A percentile compares a stretch with the other conserved stretches of the same genome.
These are phyloP conservation scores for Quillaja saponaria DNA, from an alignment of 306 rosid species.

Conservation along the genomic window DNA sequence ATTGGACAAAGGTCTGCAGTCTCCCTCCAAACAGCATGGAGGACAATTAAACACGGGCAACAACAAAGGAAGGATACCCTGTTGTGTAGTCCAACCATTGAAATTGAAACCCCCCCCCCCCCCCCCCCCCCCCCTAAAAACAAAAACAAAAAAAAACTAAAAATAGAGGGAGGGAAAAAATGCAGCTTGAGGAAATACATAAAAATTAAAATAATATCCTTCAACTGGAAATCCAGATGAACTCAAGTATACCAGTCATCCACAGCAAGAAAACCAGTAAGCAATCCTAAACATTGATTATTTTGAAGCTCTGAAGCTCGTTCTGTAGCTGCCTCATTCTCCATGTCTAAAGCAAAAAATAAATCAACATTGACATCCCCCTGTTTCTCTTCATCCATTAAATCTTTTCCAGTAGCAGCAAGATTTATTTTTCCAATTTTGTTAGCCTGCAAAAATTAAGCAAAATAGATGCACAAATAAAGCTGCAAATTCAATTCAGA, in stretches of 20 bases:
- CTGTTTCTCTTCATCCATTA: slow-evolving; percentile 96
- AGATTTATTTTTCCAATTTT: slow-evolving; percentile 96
- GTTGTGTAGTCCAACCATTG: background rate
- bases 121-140: too few species aligned
- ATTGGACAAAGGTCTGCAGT: too few species aligned
- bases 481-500: background rate
- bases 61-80: background rate
- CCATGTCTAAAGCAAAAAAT: slow-evolving; percentile 76
- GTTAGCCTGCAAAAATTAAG: slow-evolving; percentile 61
- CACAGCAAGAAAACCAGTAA: slow-evolving; percentile 85
- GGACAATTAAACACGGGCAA: too few species aligned
- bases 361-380: slow-evolving; percentile 91
- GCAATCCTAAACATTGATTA: slow-evolving; percentile 93
- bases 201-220: slow-evolving; percentile 3
- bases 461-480: slow-evolving; percentile 1
- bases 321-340: slow-evolving; percentile 74
- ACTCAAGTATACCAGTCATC: slow-evolving; percentile 75
- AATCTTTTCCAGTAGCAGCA: slow-evolving; percentile 95
- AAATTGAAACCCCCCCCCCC: too few species aligned
- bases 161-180: background rate
- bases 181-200: background rate
- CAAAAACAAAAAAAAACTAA: slow-evolving; percentile 6
- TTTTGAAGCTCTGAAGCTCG: slow-evolving; percentile 78
- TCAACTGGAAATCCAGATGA: background rate
- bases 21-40: too few species aligned